Evolutionary conservation across 441 rosid genomes (phyloP).

Genomic region (Brassica hybrid): DNA sequence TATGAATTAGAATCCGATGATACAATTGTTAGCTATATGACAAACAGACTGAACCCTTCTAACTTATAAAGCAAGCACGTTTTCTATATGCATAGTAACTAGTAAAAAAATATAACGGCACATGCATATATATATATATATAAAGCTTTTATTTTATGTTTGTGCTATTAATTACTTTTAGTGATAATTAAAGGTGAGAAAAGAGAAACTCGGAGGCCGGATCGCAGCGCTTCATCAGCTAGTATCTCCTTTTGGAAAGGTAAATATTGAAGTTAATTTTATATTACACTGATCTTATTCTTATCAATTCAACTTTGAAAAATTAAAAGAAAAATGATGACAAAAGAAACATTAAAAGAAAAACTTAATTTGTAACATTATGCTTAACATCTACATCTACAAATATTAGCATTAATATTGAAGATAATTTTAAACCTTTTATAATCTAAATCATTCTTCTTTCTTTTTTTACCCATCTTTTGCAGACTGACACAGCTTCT

Average conservation of each 20-base stretch:
- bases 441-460: conserved; percentile 56
- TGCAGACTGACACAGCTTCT: conserved; percentile 99
- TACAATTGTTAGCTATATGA: conserved; percentile 1
- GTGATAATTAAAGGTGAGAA: conserved; percentile 70
- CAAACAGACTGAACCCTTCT: conserved; percentile 3
- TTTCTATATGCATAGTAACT: conserved; percentile 36
- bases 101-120: conserved; percentile 27
- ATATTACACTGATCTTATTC: background rate
- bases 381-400: background rate
- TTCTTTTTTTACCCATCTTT: conserved; percentile 51
- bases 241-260: conserved; percentile 99
- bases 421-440: conserved; percentile 9
- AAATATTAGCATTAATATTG: conserved; percentile 10
- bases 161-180: conserved; percentile 8
- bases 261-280: conserved; percentile 30
- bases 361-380: background rate
- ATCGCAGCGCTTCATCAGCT: conserved; percentile 96
- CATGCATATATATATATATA: conserved; percentile 32
- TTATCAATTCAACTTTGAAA: conserved; percentile 5
- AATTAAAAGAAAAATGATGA: background rate
- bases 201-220: conserved; percentile 95
- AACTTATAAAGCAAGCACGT: conserved; percentile 34
- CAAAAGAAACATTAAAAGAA: no score
- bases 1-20: background rate
- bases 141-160: conserved; percentile 17